Conservation (phyloP, 768 basidiomycete genomes). For the Leccinum rimulosum region DNA sequence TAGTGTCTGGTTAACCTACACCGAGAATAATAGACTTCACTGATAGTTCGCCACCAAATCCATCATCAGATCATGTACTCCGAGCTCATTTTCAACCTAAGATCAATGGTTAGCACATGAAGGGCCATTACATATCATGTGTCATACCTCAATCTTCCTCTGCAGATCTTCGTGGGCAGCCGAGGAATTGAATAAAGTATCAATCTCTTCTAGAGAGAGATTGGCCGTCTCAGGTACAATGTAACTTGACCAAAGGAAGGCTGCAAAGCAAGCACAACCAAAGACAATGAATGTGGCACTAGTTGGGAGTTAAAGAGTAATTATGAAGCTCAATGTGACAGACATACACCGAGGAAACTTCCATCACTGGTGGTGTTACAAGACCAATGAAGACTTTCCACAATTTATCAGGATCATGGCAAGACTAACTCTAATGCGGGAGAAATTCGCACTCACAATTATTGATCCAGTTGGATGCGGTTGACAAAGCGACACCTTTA, state of each 20-base stretch:
- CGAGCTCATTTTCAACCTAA: constrained; percentile 59
- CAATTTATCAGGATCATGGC: constrained; percentile 4
- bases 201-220: constrained; percentile 74
- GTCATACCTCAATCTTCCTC: constrained; percentile 49
- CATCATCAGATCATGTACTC: constrained; percentile 45
- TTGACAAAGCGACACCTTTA: constrained; percentile 79
- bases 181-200: constrained; percentile 60
- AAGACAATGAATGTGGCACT: constrained; percentile 73
- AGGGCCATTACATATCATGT: neutral
- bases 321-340: neutral
- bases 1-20: neutral
- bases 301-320: neutral
- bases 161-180: constrained; percentile 53
- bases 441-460: constrained; percentile 51
- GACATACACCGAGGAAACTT: constrained; percentile 55
- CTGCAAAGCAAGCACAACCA: constrained; percentile 58
- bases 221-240: constrained; percentile 76
- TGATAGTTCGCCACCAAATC: constrained; percentile 28
- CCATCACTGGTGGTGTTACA: constrained; percentile 64
- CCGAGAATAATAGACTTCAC: constrained; percentile 2
- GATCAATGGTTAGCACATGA: neutral
- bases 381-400: constrained; percentile 69
- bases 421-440: neutral
- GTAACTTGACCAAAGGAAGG: constrained; percentile 69
- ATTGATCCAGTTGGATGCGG: constrained; percentile 84